These are phyloP conservation scores for Aspergillus carbonarius DNA, from an alignment of 2,329 filamentous ascomycete species.

Conservation along the genomic window DNA sequence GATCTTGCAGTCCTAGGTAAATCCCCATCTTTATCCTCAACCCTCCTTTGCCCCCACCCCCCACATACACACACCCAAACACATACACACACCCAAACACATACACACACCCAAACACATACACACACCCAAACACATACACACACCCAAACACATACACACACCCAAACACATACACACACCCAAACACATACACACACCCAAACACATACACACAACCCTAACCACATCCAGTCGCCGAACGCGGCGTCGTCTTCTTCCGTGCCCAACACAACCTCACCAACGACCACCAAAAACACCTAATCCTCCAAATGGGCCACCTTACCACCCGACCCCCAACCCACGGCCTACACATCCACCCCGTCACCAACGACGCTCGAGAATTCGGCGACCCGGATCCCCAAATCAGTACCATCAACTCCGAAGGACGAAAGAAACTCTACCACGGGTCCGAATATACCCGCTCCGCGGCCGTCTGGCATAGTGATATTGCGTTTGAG, in stretches of 20 bases:
- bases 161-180: not conserved
- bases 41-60: not conserved
- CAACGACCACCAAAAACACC: constrained; percentile 64
- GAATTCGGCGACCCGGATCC: constrained; percentile 58
- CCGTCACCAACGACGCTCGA: constrained; percentile 55
- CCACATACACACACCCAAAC: no score
- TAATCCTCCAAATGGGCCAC: constrained; percentile 60
- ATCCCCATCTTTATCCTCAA: constrained; percentile 11
- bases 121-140: no score
- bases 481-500: constrained; percentile 66
- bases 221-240: constrained; percentile 64
- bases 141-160: no score
- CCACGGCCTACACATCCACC: constrained; percentile 62
- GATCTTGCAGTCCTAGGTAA: constrained; percentile 68
- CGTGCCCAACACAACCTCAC: constrained; percentile 61
- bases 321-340: constrained; percentile 58
- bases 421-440: constrained; percentile 53
- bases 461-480: constrained; percentile 47
- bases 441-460: constrained; percentile 20
- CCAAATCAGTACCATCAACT: constrained; percentile 65
- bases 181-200: not conserved
- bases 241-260: constrained; percentile 70
- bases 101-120: no score
- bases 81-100: no score
- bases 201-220: no score